Evolutionary conservation across 495 filamentous ascomycete species (phyloP), one percentile per base, ranked within the genome.

Genomic region (Xylaria scruposa): DNA sequence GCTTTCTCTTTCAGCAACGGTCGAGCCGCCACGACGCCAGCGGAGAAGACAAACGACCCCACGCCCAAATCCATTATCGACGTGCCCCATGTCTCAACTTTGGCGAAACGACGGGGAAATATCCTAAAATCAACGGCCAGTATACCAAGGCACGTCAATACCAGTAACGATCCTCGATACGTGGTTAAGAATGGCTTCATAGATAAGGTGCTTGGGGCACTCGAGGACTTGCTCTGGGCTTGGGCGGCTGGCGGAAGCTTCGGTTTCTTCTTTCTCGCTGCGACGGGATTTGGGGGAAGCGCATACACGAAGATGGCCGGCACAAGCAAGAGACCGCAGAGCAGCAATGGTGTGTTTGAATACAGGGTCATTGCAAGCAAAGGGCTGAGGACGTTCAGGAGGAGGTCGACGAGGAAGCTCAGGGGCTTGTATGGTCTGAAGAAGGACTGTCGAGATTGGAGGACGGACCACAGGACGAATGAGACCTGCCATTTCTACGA

Each of bases 61-160:
- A 99, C 96, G 12, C 96, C 96, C 75, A 98, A 86, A 81, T 99
- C 96, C 96, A 99, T 99, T 72, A 99, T 79, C 3, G 95, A 98
- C 26, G 96, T 98, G 26, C 96, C 96, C 94, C 96, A 99, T 47
- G 91, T 98, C 82, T 99, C 96, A 0, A 94, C 96, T 83, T 99
- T 99, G 24, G 94, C 96, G 77, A 98, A 98, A 6, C 96, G 91
- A 2, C 96, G 90, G 2, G 96, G 96, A 73, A 99, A 99, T 63
- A 97, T 83, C 24, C 85, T 88, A 77, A 99, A 99, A 81, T 99
- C 96, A 26, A 99, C 96, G 12, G 97, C 96, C n/a, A 99, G 88
- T 73, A 99, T 98, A 61, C 94, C 93, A 33, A 94, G 80, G 76
- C 94, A 97, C 26, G 97, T 99, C 42, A 94, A 85, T n/a, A 97